Base-by-base conservation (phyloP, 352 stramenopile species). In the Pythium coloratum region DNA sequence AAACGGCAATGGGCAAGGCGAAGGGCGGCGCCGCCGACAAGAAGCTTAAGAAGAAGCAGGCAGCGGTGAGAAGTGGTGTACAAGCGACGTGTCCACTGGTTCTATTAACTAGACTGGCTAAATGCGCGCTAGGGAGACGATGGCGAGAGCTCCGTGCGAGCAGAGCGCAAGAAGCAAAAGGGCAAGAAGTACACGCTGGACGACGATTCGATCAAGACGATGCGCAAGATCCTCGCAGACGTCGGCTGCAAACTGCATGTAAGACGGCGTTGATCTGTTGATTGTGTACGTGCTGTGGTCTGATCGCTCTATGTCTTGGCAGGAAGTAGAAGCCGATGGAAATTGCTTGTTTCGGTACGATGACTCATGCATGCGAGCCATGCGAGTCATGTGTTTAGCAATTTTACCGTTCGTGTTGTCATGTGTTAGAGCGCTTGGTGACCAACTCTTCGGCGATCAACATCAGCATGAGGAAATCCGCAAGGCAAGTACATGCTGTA, bases 301-400 rank as follows among this genome's bases (percentile, higher is more conserved):
- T 46, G 18, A 46, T 33, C 20, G 58, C 9, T 54, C 3, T 42
- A n/a, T 64, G 9, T 47, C 3, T 46, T 32, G 56, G 8, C 54
- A 94, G 86, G 76, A 89, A 56, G 86, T 94, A 16, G 82, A 93
- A 61, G 78, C 84, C 1, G 86, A 94, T 55, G 86, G 86, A 42
- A 94, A 94, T 66, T 94, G 86, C 64, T 68, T 93, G n/a, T 94
- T 94, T 60, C 80, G 86, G 85, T 91, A 71, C 20, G 67, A 58
- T 46, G 26, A n/a, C 20, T 30, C 28, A 30, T 30, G 28, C 28
- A 30, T 30, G 2, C 28, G 28, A 30, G 28, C 28, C 28, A 30
- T 30, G 28, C 28, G 28, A 30, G 28, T 30, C 28, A 30, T 30
- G 28, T 30, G 28, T 30, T 30, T 30, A 30, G 28, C 28, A 30